Evolutionary conservation across 2,329 filamentous ascomycete species (phyloP).

Genomic region (Pseudogymnoascus sp.): DNA sequence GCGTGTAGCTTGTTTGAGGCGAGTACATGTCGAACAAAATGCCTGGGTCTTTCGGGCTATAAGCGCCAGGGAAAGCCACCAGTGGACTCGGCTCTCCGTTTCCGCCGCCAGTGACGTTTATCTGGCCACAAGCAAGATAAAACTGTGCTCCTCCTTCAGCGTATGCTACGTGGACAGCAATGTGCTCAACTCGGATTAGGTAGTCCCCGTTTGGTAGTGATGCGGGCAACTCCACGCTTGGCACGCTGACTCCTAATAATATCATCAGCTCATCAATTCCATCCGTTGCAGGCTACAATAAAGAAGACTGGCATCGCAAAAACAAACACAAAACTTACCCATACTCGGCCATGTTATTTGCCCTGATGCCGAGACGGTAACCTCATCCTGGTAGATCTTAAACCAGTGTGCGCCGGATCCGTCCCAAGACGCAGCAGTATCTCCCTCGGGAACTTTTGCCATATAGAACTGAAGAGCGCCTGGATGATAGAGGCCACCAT

Average conservation of each 20-base stretch:
- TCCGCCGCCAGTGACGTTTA: slow-evolving; percentile 35
- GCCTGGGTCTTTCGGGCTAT: slow-evolving; percentile 29
- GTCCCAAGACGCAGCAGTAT: background rate
- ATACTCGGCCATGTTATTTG: slow-evolving; percentile 20
- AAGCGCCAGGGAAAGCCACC: slow-evolving; percentile 30
- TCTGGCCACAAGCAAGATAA: slow-evolving; percentile 32
- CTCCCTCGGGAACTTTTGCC: background rate
- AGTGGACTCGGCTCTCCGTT: slow-evolving; percentile 28
- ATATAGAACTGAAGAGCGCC: slow-evolving; percentile 14
- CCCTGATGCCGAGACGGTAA: slow-evolving; percentile 13
- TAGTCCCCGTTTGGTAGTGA: slow-evolving; percentile 32
- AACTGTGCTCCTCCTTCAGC: slow-evolving; percentile 18
- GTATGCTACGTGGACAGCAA: slow-evolving; percentile 20
- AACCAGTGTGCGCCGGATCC: slow-evolving; percentile 20
- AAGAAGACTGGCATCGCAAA: too few species aligned
- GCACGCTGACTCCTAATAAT: background rate
- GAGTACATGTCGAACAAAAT: slow-evolving; percentile 29
- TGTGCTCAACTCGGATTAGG: slow-evolving; percentile 30
- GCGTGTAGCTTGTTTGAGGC: background rate
- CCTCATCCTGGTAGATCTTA: slow-evolving; percentile 21
- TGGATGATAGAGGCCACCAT: slow-evolving; percentile 12
- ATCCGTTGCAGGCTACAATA: background rate
- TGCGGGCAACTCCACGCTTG: slow-evolving; percentile 23
- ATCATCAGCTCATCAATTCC: background rate
- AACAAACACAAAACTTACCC: slow-evolving; percentile 11